phyloP scores from a whole-genome alignment of 176 grass and related monocot species.

The Triticum monococcum region DNA sequence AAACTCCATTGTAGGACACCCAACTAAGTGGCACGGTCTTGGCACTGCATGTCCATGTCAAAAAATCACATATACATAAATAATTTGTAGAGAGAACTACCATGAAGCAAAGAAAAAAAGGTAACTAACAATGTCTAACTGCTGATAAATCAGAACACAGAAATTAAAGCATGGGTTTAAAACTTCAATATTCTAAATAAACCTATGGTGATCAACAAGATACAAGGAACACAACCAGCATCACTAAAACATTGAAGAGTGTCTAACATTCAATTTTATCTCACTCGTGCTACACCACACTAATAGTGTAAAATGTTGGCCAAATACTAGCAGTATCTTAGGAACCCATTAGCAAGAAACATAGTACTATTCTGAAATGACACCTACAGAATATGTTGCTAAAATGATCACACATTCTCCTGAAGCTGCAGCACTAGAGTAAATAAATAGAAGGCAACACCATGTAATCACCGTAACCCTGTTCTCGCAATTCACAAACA shows the following conservation, averaged over 20 bases:
- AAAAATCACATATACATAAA: constrained; percentile 3
- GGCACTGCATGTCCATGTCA: background rate
- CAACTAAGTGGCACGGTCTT: constrained; percentile 17
- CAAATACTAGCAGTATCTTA: constrained; percentile 22
- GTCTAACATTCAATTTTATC: background rate
- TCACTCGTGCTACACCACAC: background rate
- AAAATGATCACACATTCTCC: background rate
- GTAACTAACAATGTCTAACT: background rate
- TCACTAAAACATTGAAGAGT: background rate
- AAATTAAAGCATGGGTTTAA: background rate
- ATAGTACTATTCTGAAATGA: background rate
- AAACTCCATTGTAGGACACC: constrained; percentile 65
- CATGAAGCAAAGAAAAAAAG: background rate
- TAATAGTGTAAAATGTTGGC: background rate
- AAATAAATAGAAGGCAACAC: background rate
- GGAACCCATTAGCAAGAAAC: background rate
- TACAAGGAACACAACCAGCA: background rate
- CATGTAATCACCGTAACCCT: background rate
- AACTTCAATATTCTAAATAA: background rate
- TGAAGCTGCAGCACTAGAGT: background rate
- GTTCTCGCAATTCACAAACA: background rate
- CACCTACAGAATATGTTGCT: background rate
- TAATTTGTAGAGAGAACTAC: background rate
- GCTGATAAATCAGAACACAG: background rate
- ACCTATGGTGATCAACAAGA: background rate